Evolutionary conservation across 768 basidiomycete genomes (phyloP).

Genomic region (Tubosaeta sp.): DNA sequence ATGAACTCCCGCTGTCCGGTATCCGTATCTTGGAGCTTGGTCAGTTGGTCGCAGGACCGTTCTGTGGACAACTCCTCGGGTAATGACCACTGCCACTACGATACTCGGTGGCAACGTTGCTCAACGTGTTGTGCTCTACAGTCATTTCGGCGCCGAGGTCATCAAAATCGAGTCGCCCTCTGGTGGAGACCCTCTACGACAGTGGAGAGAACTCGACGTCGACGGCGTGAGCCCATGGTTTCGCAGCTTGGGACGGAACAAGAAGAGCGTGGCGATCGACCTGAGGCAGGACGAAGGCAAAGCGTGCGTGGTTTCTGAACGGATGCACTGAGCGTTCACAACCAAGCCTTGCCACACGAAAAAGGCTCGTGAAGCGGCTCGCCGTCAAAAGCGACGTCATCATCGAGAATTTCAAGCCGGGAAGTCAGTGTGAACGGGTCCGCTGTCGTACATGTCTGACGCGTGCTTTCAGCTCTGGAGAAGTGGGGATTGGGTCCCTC

Average conservation of each 20-base stretch:
- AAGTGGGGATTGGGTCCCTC: slow-evolving; percentile 63
- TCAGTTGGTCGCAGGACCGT: slow-evolving; percentile 69
- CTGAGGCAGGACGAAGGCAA: slow-evolving; percentile 54
- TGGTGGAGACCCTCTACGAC: slow-evolving; percentile 61
- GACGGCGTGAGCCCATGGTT: slow-evolving; percentile 76
- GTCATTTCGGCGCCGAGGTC: slow-evolving; percentile 69
- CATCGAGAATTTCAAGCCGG: slow-evolving; percentile 71
- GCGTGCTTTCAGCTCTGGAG: slow-evolving; percentile 50
- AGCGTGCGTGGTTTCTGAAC: slow-evolving; percentile 30
- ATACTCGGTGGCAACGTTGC: background rate
- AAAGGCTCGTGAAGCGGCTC: slow-evolving; percentile 56
- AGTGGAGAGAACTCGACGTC: slow-evolving; percentile 67
- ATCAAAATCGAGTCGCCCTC: slow-evolving; percentile 68
- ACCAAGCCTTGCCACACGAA: background rate
- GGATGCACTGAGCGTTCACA: background rate
- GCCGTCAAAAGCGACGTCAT: slow-evolving; percentile 64
- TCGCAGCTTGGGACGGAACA: slow-evolving; percentile 65
- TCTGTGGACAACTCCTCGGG: slow-evolving; percentile 70
- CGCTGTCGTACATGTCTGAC: background rate
- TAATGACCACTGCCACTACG: slow-evolving; percentile 25
- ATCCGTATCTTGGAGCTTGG: slow-evolving; percentile 66
- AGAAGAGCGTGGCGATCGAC: slow-evolving; percentile 70
- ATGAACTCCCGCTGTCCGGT: slow-evolving; percentile 55
- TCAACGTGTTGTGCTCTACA: slow-evolving; percentile 20
- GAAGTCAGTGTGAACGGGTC: slow-evolving; percentile 41